Conservation (phyloP, 1,284 basidiomycete genomes). For the Hymenochaete sp. region DNA sequence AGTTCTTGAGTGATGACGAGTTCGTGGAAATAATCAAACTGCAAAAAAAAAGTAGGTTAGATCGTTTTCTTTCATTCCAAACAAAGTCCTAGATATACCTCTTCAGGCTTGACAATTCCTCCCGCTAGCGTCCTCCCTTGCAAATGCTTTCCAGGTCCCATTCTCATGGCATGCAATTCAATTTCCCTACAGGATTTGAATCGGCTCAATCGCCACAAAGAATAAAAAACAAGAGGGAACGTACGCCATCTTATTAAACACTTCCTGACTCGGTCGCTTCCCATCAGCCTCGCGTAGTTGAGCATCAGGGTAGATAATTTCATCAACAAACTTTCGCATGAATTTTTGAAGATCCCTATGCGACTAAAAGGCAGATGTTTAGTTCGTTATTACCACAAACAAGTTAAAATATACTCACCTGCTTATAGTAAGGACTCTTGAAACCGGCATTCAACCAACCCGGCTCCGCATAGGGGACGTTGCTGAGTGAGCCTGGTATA, state of each 20-base stretch:
- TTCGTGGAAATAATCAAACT: slow-evolving; percentile 81
- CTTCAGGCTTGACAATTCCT: slow-evolving; percentile 79
- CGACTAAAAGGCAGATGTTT: slow-evolving; percentile 26
- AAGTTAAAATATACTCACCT: slow-evolving; percentile 32
- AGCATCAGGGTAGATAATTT: slow-evolving; percentile 44
- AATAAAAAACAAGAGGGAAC: slow-evolving; percentile 20
- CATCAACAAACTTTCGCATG: slow-evolving; percentile 42
- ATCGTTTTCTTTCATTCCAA: slow-evolving; percentile 6
- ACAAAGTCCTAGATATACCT: slow-evolving; percentile 41
- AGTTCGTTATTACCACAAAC: neutral
- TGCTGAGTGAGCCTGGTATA: slow-evolving; percentile 49
- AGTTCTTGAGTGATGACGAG: slow-evolving; percentile 87
- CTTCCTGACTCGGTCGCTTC: slow-evolving; percentile 56
- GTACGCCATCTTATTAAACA: slow-evolving; percentile 66
- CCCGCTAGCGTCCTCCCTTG: slow-evolving; percentile 75
- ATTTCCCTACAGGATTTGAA: slow-evolving; percentile 35
- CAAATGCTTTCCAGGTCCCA: slow-evolving; percentile 82
- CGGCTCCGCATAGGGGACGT: slow-evolving; percentile 79
- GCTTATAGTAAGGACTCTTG: slow-evolving; percentile 66
- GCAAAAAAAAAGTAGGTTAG: slow-evolving; percentile 2
- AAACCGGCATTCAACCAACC: slow-evolving; percentile 66
- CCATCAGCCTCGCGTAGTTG: slow-evolving; percentile 64
- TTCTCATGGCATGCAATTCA: slow-evolving; percentile 82
- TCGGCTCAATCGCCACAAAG: neutral
- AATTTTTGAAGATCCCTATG: slow-evolving; percentile 42